Percentiles rank a stretch among this genome's conserved stretches.
Evolutionary conservation across 768 basidiomycete species (phyloP).

Genomic region (Termitomyces sp.): DNA sequence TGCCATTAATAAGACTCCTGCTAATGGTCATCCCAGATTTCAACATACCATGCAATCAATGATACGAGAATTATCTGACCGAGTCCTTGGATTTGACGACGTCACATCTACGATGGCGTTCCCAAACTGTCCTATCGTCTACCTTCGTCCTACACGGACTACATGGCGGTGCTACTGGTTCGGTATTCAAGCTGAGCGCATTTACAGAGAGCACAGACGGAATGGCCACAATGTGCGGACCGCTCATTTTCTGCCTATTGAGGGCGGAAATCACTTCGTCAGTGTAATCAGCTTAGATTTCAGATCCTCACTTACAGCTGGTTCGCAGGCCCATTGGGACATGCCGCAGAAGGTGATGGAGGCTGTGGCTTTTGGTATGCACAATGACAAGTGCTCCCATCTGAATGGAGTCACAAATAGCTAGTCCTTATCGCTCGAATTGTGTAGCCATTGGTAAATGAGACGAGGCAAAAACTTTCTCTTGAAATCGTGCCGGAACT

Average conservation of each 20-base stretch:
- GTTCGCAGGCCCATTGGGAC: conserved; percentile 9
- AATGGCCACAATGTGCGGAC: conserved; percentile 16
- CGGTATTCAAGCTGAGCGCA: conserved; percentile 10
- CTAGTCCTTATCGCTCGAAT: too few species aligned
- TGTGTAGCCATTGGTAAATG: too few species aligned
- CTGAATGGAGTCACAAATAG: neutral
- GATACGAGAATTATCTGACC: conserved; percentile 12
- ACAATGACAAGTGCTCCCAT: neutral
- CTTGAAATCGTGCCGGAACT: too few species aligned
- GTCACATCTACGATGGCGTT: conserved; percentile 5
- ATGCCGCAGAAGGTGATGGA: conserved; percentile 6
- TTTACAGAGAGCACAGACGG: conserved; percentile 13
- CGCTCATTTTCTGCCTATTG: conserved; percentile 18
- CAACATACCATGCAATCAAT: conserved; percentile 17
- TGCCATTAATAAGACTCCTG: neutral
- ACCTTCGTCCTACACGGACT: conserved; percentile 16
- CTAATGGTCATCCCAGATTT: conserved; percentile 10
- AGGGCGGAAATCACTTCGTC: conserved; percentile 31
- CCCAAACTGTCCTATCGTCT: conserved; percentile 12
- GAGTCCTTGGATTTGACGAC: conserved; percentile 18
- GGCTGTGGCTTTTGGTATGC: conserved; percentile 1
- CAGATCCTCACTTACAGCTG: neutral
- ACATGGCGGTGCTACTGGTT: conserved; percentile 21
- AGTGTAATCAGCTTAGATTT: conserved; percentile 2
- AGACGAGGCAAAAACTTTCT: too few species aligned